Base-by-base conservation (phyloP, 2,329 filamentous ascomycete genomes). In the Alternaria alternata region DNA sequence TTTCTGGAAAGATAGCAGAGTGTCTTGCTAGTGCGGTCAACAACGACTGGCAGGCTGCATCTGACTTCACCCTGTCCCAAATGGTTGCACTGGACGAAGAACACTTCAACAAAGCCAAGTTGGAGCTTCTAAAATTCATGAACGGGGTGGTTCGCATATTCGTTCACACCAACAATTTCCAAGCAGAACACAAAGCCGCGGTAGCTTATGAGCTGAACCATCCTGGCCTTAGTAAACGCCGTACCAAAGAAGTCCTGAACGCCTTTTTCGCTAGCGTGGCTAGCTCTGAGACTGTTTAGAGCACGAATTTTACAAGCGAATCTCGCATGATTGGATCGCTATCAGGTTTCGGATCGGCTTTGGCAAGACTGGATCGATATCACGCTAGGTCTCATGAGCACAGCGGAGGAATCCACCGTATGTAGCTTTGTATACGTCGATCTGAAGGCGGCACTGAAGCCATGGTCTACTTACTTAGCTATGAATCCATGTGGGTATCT, bases 221-320 rank as follows among this genome's bases (percentile, higher is more conserved):
- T 22, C 22, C 22, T 22, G 22, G 0, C 22, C 22, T 22, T 0
- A 22, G 22, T 22, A 22, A 22, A 22, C 22, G 22, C 1, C 22
- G 4, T 22, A 5, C 4, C 4, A 1, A 22, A 22, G 22, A 5
- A 22, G 22, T 22, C 22, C 1, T 22, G 22, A 22, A 5, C 22
- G 22, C 22, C 22, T 22, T 22, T 22, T 22, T 22, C 22, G 22
- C 22, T 22, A 22, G 4, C 22, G 22, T 22, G 1, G 22, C 22
- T 22, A 1, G 1, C 22, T 22, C 22, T 5, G 4, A 22, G 3
- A 39, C 9, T 2, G 8, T 1, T 18, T 39, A 20, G 8, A 11
- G 6, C 0, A 39, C 7, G 8, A 18, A 2, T 0, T 4, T 0
- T 4, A 11, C 38, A 0, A 5, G n/a, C 0, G 4, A 1, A 8